These are phyloP conservation scores for Hyaloscypha variabilis DNA, from an alignment of 495 filamentous ascomycete genomes.

Conservation along the genomic window DNA sequence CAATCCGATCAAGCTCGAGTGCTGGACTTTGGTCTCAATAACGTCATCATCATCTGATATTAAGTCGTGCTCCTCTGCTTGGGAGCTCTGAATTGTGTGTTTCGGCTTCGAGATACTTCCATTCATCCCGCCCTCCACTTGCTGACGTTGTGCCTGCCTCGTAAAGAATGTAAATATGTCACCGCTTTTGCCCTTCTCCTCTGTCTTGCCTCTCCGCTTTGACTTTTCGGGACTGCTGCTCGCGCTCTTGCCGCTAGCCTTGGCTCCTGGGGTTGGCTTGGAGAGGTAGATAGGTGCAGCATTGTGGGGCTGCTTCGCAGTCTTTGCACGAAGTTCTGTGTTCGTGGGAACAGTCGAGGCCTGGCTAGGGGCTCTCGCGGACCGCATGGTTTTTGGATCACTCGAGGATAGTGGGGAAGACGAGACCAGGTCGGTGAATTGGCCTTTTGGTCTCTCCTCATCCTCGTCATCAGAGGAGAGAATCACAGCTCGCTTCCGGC, in stretches of 20 bases:
- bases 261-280: constrained; percentile 13
- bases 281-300: constrained; percentile 28
- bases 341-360: constrained; percentile 14
- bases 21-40: constrained; percentile 39
- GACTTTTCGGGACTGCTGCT: constrained; percentile 55
- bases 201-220: constrained; percentile 37
- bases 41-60: constrained; percentile 55
- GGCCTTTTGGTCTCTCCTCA: constrained; percentile 32
- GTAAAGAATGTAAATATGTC: constrained; percentile 56
- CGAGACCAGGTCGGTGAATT: constrained; percentile 21
- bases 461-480: constrained; percentile 32
- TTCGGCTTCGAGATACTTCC: constrained; percentile 12
- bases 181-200: constrained; percentile 46
- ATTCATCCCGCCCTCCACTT: constrained; percentile 26
- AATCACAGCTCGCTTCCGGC: constrained; percentile 50
- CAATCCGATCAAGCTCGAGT: constrained; percentile 45
- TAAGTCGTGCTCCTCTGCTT: constrained; percentile 28
- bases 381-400: background rate
- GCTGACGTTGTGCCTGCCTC: constrained; percentile 48
- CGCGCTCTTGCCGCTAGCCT: constrained; percentile 37
- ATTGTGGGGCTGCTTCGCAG: constrained; percentile 29
- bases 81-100: constrained; percentile 4
- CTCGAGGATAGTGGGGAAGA: constrained; percentile 26
- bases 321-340: constrained; percentile 19
- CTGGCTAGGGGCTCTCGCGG: constrained; percentile 13